These are phyloP conservation scores for Drosera spatulata DNA, from an alignment of 179 eudicot species.

Conservation along the genomic window DNA sequence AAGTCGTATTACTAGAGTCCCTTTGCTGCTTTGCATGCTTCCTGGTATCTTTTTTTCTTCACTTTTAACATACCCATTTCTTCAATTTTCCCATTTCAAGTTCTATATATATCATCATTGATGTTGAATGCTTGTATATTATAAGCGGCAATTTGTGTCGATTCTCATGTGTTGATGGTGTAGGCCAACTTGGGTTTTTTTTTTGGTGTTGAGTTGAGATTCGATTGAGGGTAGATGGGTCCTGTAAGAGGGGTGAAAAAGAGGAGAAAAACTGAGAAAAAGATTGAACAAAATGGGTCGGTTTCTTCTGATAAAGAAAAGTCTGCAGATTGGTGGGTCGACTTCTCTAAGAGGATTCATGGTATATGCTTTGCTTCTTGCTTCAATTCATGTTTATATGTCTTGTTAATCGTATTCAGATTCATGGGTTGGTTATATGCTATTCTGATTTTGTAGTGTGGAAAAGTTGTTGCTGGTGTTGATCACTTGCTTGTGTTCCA, in stretches of 20 bases:
- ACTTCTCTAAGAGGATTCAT: constrained; percentile 43
- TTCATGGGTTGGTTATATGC: constrained; percentile 1
- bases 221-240: constrained; percentile 36
- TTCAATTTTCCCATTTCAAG: too few species aligned
- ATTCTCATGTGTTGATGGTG: too few species aligned
- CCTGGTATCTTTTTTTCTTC: too few species aligned
- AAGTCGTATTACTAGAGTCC: too few species aligned
- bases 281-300: constrained; percentile 20
- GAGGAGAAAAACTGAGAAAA: constrained; percentile 57
- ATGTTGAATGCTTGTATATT: too few species aligned
- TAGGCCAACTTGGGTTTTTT: too few species aligned
- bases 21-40: too few species aligned
- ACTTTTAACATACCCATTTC: too few species aligned
- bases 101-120: too few species aligned
- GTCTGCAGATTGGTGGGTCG: constrained; percentile 60
- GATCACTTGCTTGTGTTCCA: background rate
- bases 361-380: constrained; percentile 26
- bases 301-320: constrained; percentile 37
- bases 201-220: constrained; percentile 19
- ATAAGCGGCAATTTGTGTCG: too few species aligned
- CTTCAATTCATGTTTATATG: too few species aligned
- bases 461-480: constrained; percentile 1
- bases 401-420: background rate
- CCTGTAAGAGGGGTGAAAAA: constrained; percentile 50
- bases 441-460: constrained; percentile 3